These are phyloP conservation scores for Kuraishia ogatae DNA, from an alignment of 805 yeast species.

Conservation along the genomic window DNA sequence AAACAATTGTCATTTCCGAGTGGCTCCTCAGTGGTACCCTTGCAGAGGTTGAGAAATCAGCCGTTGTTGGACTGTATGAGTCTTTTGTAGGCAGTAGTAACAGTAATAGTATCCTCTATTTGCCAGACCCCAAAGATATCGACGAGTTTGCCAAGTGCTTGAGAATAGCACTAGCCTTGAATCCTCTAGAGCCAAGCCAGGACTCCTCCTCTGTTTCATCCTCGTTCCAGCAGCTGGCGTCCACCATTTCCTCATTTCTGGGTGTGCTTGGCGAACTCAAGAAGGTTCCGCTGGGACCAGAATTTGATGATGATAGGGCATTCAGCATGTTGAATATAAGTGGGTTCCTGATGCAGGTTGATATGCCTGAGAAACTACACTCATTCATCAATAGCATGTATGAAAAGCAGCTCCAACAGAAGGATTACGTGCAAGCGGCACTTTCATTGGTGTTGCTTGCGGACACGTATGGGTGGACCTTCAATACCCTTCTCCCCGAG, in stretches of 20 bases:
- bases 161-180: background rate
- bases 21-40: conserved; percentile 48
- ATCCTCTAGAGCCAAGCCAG: conserved; percentile 5
- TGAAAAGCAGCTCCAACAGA: conserved; percentile 49
- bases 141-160: background rate
- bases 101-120: background rate
- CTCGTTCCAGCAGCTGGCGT: conserved; percentile 30
- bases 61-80: conserved; percentile 55
- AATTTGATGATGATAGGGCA: conserved; percentile 81
- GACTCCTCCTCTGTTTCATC: conserved; percentile 32
- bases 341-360: conserved; percentile 67
- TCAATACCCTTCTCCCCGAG: conserved; percentile 43
- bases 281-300: conserved; percentile 71
- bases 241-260: conserved; percentile 29
- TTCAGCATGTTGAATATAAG: conserved; percentile 71
- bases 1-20: conserved; percentile 67
- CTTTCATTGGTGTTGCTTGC: conserved; percentile 72
- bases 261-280: conserved; percentile 57
- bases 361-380: conserved; percentile 72
- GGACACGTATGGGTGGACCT: conserved; percentile 67
- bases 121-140: background rate
- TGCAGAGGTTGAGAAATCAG: conserved; percentile 53
- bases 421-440: conserved; percentile 75
- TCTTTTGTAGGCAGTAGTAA: background rate
- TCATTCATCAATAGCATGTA: conserved; percentile 72